These are phyloP conservation scores for Neodidymelliopsis sp. DNA, from an alignment of 2,329 filamentous ascomycete genomes.

Conservation along the genomic window DNA sequence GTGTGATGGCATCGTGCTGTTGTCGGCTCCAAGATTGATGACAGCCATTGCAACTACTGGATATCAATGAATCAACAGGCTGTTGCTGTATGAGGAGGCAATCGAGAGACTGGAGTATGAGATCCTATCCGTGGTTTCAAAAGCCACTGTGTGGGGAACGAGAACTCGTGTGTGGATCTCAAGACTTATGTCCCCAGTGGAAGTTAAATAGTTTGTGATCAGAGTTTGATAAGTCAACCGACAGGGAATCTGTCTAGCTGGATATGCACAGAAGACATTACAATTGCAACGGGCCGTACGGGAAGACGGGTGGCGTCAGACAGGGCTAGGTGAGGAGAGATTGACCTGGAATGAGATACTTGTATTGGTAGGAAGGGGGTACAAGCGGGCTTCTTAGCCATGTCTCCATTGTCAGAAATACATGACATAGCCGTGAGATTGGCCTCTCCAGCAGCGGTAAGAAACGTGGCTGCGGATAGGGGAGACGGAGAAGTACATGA, in stretches of 20 bases:
- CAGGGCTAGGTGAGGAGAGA: conserved; percentile 32
- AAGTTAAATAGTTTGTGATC: conserved; percentile 39
- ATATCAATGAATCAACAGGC: neutral
- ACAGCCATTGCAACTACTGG: neutral
- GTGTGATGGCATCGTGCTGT: neutral
- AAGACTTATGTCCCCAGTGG: conserved; percentile 27
- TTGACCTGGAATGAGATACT: conserved; percentile 37
- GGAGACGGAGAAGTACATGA: conserved; percentile 22
- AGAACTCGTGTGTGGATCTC: conserved; percentile 1
- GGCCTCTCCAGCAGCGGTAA: conserved; percentile 30
- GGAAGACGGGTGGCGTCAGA: conserved; percentile 43
- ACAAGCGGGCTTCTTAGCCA: conserved; percentile 26
- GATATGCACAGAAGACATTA: conserved; percentile 32
- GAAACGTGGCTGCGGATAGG: conserved; percentile 39
- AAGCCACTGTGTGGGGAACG: neutral
- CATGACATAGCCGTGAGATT: conserved; percentile 21
- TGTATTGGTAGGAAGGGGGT: conserved; percentile 27
- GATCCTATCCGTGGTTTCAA: neutral
- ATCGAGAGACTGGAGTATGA: neutral
- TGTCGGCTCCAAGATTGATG: conserved; percentile 2
- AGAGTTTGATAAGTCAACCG: conserved; percentile 22
- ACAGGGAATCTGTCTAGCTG: conserved; percentile 34
- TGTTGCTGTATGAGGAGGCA: neutral
- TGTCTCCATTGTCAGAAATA: conserved; percentile 25
- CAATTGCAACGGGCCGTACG: conserved; percentile 46